Evolutionary conservation across 1,284 basidiomycete species (phyloP).

Genomic region (Ustilago crameri): DNA sequence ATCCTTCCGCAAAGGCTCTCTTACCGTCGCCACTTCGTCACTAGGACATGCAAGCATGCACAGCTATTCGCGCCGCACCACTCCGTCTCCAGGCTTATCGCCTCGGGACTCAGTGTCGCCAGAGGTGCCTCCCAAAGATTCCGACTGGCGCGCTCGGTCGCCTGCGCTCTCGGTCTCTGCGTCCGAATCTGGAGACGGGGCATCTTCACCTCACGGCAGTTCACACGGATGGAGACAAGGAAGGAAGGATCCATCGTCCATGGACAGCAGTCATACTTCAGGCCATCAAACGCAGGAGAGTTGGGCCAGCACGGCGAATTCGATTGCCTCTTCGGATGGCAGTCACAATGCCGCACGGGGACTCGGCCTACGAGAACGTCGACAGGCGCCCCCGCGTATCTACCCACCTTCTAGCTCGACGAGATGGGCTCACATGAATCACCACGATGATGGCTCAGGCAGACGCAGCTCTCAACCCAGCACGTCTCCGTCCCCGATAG

Average conservation of each 20-base stretch:
- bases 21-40: constrained; percentile 32
- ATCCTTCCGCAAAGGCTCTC: constrained; percentile 32
- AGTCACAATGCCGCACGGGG: constrained; percentile 15
- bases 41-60: constrained; percentile 11
- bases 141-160: constrained; percentile 27
- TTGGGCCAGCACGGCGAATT: constrained; percentile 35
- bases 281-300: constrained; percentile 38
- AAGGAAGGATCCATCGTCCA: constrained; percentile 15
- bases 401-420: constrained; percentile 51
- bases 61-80: constrained; percentile 1
- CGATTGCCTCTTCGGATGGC: constrained; percentile 36
- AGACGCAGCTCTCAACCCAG: constrained; percentile 23
- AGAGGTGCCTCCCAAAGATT: constrained; percentile 26
- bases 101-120: constrained; percentile 23
- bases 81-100: constrained; percentile 20
- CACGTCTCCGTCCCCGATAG: constrained; percentile 13
- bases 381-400: constrained; percentile 55
- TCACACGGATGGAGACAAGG: neutral
- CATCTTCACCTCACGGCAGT: constrained; percentile 4
- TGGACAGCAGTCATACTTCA: constrained; percentile 14
- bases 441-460: constrained; percentile 23
- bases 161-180: constrained; percentile 30
- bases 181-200: constrained; percentile 17
- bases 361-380: constrained; percentile 45
- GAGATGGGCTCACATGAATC: constrained; percentile 32